phyloP scores from a whole-genome alignment of 768 basidiomycete genomes.

The Termitomyces sp. region DNA sequence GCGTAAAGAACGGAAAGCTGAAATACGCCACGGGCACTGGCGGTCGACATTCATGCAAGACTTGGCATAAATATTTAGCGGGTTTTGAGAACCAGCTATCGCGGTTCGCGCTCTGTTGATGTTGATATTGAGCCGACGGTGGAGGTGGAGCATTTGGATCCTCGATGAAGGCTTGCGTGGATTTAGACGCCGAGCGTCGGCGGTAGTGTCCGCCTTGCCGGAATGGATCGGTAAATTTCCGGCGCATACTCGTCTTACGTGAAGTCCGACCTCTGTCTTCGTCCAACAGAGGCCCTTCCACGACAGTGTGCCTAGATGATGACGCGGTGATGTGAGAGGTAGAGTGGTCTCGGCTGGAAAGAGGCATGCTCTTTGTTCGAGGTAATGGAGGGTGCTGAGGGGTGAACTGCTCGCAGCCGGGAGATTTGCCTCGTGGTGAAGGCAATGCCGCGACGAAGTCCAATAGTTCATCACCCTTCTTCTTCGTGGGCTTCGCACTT shows the following conservation, averaged over 20 bases:
- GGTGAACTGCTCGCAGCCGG: background rate
- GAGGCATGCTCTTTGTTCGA: constrained; percentile 51
- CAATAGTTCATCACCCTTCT: constrained; percentile 12
- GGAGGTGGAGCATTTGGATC: constrained; percentile 15
- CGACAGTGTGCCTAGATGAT: constrained; percentile 16
- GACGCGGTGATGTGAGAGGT: constrained; percentile 15
- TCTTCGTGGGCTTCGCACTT: constrained; percentile 13
- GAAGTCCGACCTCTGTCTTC: constrained; percentile 22
- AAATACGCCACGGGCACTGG: constrained; percentile 63
- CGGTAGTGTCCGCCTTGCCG: constrained; percentile 14
- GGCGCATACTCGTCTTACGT: constrained; percentile 23
- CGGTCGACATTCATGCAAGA: constrained; percentile 64
- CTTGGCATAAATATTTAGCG: constrained; percentile 61
- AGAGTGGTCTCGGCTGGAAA: constrained; percentile 17
- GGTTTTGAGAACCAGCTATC: constrained; percentile 43
- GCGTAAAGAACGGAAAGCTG: constrained; percentile 70
- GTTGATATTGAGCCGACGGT: constrained; percentile 11
- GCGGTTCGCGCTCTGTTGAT: constrained; percentile 20
- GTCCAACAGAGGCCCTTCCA: constrained; percentile 14
- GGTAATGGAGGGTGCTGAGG: constrained; percentile 17
- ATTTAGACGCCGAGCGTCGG: constrained; percentile 16
- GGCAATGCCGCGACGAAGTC: constrained; percentile 12
- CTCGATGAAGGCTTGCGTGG: constrained; percentile 23
- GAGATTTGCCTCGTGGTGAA: constrained; percentile 5
- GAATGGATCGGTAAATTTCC: constrained; percentile 21